A percentile compares a stretch with the other conserved stretches of the same genome.
These are phyloP conservation scores for Diutina neorugosa DNA, from an alignment of 1,139 yeast species.

Conservation along the genomic window DNA sequence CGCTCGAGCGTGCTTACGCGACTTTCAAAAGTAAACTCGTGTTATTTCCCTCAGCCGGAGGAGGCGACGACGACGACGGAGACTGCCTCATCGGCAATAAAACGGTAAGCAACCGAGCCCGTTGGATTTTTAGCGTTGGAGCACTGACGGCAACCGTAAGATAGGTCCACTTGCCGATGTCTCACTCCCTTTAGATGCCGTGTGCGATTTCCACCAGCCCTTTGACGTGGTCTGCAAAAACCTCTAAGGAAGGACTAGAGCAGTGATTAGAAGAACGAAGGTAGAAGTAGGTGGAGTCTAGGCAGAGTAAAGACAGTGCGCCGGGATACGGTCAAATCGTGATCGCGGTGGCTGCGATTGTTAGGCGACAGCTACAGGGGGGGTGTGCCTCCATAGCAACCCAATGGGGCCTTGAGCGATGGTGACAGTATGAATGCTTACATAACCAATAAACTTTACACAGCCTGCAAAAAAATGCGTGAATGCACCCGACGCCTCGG, in stretches of 20 bases:
- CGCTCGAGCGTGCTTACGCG: background rate
- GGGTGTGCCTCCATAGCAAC: background rate
- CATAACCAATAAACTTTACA: background rate
- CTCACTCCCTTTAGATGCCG: background rate
- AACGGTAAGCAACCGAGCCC: background rate
- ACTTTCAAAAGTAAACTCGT: background rate
- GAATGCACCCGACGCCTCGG: background rate
- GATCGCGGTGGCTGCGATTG: background rate
- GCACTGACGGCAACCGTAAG: background rate
- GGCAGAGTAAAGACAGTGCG: no score
- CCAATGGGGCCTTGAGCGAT: background rate
- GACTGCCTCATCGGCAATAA: background rate
- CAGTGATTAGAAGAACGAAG: no score
- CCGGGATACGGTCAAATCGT: background rate
- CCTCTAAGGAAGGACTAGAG: no score
- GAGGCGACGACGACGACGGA: background rate
- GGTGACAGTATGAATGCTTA: background rate
- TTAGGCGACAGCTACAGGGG: background rate
- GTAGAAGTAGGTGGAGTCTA: no score
- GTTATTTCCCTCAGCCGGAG: background rate
- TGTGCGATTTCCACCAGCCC: no score
- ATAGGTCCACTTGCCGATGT: background rate
- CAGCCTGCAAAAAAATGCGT: background rate
- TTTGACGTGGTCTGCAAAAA: no score
- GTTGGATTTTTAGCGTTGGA: background rate